These are phyloP conservation scores for Mortierella sp. DNA, from an alignment of 371 early-diverging fungal genomes.

Conservation along the genomic window DNA sequence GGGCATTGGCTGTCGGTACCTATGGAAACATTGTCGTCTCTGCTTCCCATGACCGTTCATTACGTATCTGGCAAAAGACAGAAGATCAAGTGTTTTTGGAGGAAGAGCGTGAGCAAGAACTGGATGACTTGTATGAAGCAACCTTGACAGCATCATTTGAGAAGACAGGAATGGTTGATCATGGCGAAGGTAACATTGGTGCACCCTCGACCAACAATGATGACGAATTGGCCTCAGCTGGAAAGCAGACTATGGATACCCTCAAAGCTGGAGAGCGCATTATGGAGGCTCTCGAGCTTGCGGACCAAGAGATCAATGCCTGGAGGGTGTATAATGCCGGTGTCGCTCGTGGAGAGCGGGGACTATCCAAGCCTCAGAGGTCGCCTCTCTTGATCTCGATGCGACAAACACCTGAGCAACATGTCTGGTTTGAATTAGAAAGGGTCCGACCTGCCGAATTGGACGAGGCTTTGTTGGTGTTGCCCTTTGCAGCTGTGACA, in stretches of 20 bases:
- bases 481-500: slow-evolving; percentile 85
- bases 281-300: slow-evolving; percentile 91
- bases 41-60: slow-evolving; percentile 91
- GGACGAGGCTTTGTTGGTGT: slow-evolving; percentile 89
- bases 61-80: slow-evolving; percentile 94
- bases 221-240: slow-evolving; percentile 81
- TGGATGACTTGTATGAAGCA: slow-evolving; percentile 90
- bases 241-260: slow-evolving; percentile 89
- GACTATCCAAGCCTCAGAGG: slow-evolving; percentile 70
- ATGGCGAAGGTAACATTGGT: slow-evolving; percentile 56
- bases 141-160: slow-evolving; percentile 78
- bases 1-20: slow-evolving; percentile 90
- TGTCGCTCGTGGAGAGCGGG: slow-evolving; percentile 64
- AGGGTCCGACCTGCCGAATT: slow-evolving; percentile 86
- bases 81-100: slow-evolving; percentile 95
- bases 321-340: slow-evolving; percentile 74
- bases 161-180: slow-evolving; percentile 65
- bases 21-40: slow-evolving; percentile 89
- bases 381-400: slow-evolving; percentile 79
- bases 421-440: slow-evolving; percentile 83
- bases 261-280: slow-evolving; percentile 94
- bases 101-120: slow-evolving; percentile 95
- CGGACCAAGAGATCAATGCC: slow-evolving; percentile 82
- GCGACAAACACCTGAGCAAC: slow-evolving; percentile 82
- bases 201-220: slow-evolving; percentile 52